phyloP scores from a whole-genome alignment of 2,329 filamentous ascomycete species.

The Periconia sp. region DNA sequence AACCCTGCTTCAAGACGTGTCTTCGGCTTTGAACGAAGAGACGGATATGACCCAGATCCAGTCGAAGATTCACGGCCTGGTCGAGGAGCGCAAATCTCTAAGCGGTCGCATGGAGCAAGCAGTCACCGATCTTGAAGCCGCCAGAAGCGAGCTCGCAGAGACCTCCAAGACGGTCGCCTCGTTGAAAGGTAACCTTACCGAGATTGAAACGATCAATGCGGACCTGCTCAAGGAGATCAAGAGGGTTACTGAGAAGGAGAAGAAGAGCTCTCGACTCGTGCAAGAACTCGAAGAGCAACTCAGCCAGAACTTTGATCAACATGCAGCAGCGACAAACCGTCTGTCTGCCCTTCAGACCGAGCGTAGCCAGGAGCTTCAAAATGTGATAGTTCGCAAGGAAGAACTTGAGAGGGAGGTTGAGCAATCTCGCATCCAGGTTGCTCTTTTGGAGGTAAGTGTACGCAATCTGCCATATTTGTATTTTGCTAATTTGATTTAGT shows the following conservation, averaged over 20 bases:
- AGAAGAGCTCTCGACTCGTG: constrained; percentile 89
- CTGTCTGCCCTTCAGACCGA: constrained; percentile 70
- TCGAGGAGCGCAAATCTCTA: constrained; percentile 54
- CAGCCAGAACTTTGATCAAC: constrained; percentile 92
- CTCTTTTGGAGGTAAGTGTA: constrained; percentile 75
- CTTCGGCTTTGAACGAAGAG: constrained; percentile 67
- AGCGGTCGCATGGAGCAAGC: constrained; percentile 50
- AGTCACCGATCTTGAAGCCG: constrained; percentile 49
- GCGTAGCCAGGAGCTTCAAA: constrained; percentile 50
- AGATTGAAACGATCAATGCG: constrained; percentile 58
- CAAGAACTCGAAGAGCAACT: constrained; percentile 97
- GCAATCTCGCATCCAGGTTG: constrained; percentile 77
- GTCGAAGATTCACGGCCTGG: constrained; percentile 50
- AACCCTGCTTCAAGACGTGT: constrained; percentile 69
- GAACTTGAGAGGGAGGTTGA: constrained; percentile 69
- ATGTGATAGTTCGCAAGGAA: constrained; percentile 47
- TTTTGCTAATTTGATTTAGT: constrained; percentile 51
- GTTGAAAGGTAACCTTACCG: constrained; percentile 52
- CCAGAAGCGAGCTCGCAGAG: constrained; percentile 51
- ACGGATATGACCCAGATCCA: constrained; percentile 52
- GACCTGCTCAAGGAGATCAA: constrained; percentile 64
- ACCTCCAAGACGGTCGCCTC: constrained; percentile 45
- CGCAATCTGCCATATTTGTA: background rate
- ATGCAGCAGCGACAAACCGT: constrained; percentile 82
- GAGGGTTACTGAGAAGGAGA: constrained; percentile 69